phyloP scores from a whole-genome alignment of 257 asterid species.

The Solanum arcanum region DNA sequence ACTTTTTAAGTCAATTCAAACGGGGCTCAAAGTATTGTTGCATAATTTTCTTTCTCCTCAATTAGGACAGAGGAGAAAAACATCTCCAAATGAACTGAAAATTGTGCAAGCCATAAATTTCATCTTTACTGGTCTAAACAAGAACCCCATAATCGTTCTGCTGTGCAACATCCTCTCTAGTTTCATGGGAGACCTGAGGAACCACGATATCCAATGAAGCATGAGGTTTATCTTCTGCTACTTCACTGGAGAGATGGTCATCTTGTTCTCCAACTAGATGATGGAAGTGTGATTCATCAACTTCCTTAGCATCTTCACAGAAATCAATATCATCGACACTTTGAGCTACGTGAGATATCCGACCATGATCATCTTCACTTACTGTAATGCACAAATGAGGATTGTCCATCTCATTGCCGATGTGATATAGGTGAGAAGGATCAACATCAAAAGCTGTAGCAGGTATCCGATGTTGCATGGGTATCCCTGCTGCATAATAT shows the following conservation, averaged over 20 bases:
- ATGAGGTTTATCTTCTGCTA: constrained; percentile 28
- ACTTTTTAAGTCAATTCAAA: too few relatives aligned
- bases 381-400: constrained; percentile 18
- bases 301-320: constrained; percentile 13
- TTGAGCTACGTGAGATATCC: constrained; percentile 5
- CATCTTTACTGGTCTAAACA: constrained; percentile 10
- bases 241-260: constrained; percentile 33
- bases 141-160: constrained; percentile 32
- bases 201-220: constrained; percentile 16
- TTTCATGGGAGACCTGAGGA: constrained; percentile 37
- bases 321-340: constrained; percentile 26
- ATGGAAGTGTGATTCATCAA: constrained; percentile 25
- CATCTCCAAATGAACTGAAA: background rate
- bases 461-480: constrained; percentile 25
- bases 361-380: constrained; percentile 8
- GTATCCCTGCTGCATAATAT: constrained; percentile 18
- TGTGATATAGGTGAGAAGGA: constrained; percentile 25
- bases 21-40: background rate
- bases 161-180: constrained; percentile 42
- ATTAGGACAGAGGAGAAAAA: background rate
- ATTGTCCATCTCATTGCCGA: constrained; percentile 24
- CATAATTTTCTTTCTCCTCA: background rate
- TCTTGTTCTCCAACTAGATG: constrained; percentile 38
- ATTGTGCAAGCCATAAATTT: background rate
- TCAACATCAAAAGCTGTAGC: constrained; percentile 17